A percentile compares a stretch with the other conserved stretches of the same genome.
Evolutionary conservation across 164 flowering plant species (phyloP).

Genomic region (Vitis riparia): DNA sequence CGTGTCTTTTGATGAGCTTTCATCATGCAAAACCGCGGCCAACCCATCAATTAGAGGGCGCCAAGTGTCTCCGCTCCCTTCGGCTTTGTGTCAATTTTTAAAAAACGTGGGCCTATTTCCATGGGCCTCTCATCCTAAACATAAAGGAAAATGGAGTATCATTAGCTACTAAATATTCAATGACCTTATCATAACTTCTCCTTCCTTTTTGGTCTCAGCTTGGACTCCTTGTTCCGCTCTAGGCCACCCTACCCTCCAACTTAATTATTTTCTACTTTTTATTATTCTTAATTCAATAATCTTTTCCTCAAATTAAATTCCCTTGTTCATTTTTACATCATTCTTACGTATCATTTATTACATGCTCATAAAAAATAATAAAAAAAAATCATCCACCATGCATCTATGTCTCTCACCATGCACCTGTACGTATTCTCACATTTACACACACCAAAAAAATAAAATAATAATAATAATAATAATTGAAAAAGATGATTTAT

Average conservation of each 20-base stretch:
- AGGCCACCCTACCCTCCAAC: constrained; percentile 2
- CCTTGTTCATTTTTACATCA: background rate
- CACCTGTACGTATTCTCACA: too few relatives aligned
- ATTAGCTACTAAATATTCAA: constrained; percentile 36
- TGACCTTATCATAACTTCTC: constrained; percentile 28
- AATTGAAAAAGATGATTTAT: background rate
- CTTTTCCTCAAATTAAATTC: background rate
- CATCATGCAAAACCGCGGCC: constrained; percentile 34
- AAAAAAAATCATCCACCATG: too few relatives aligned
- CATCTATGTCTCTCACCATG: constrained; percentile 7
- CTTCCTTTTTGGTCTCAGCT: constrained; percentile 8
- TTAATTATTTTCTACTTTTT: background rate
- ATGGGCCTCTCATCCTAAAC: constrained; percentile 14
- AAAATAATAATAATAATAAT: too few relatives aligned
- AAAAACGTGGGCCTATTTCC: constrained; percentile 35
- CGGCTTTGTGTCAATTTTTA: background rate
- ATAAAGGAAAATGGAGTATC: constrained; percentile 19
- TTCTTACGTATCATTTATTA: background rate
- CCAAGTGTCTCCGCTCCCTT: constrained; percentile 32
- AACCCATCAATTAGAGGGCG: constrained; percentile 26
- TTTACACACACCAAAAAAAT: too few relatives aligned
- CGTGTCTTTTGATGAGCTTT: constrained; percentile 20
- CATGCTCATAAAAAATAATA: too few relatives aligned
- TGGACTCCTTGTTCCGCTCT: constrained; percentile 20
- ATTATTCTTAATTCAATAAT: background rate